These are phyloP conservation scores for Carallia brachiata DNA, from an alignment of 345 rosid species.

Conservation along the genomic window DNA sequence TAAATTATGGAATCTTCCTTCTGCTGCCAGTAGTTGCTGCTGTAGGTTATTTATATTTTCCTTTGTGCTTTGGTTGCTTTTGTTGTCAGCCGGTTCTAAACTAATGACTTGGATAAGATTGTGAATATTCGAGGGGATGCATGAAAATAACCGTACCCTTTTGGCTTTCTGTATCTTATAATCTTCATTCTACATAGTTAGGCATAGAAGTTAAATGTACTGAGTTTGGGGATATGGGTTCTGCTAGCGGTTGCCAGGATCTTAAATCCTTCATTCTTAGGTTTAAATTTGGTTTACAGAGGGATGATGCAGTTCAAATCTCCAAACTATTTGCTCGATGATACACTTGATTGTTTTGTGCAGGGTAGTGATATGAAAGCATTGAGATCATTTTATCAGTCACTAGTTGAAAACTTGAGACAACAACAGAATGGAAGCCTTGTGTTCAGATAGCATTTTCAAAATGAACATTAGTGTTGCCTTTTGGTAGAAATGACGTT, in stretches of 20 bases:
- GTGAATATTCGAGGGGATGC: too few relatives aligned
- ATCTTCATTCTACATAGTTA: not conserved
- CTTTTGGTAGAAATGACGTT: not conserved
- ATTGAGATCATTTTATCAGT: constrained; percentile 64
- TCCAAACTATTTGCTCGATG: not conserved
- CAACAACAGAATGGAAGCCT: constrained; percentile 72
- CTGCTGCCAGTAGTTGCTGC: not conserved
- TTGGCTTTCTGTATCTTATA: not conserved
- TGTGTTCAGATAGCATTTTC: constrained; percentile 76
- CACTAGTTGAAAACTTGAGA: constrained; percentile 67
- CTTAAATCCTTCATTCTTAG: too few relatives aligned
- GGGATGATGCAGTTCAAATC: not conserved
- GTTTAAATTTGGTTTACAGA: not conserved
- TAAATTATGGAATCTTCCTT: not conserved
- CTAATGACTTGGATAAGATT: too few relatives aligned
- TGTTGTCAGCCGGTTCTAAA: too few relatives aligned
- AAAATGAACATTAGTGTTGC: not conserved
- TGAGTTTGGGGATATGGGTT: not conserved
- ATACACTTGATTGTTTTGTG: not conserved
- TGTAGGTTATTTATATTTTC: too few relatives aligned
- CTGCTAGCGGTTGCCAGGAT: not conserved
- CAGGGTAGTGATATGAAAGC: constrained; percentile 77
- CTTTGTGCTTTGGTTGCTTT: too few relatives aligned
- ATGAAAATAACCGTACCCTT: too few relatives aligned
- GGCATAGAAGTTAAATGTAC: not conserved